phyloP scores from a whole-genome alignment of 345 rosid species.

The Populus euphratica region DNA sequence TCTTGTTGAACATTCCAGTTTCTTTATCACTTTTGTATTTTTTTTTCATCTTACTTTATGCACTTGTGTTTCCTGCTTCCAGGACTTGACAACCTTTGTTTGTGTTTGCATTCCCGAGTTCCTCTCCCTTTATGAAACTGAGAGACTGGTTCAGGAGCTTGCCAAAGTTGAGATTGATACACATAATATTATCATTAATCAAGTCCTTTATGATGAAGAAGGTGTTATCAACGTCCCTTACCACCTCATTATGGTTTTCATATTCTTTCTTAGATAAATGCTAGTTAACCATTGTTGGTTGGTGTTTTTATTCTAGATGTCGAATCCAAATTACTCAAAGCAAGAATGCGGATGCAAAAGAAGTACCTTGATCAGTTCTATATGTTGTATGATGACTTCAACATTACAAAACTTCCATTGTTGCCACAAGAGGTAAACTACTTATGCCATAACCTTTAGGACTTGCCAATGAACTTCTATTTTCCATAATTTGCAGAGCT shows the following conservation, averaged over 20 bases:
- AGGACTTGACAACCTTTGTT: constrained; percentile 95
- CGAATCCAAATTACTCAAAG: constrained; percentile 84
- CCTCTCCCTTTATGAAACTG: constrained; percentile 95
- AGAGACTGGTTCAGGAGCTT: constrained; percentile 97
- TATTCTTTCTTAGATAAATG: constrained; percentile 9
- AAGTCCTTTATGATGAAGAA: constrained; percentile 85
- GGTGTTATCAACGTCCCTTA: constrained; percentile 36
- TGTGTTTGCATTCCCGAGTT: constrained; percentile 99
- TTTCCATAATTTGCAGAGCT: background rate
- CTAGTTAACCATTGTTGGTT: background rate
- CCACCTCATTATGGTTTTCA: background rate
- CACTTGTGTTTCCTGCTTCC: constrained; percentile 22
- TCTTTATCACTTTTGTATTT: background rate
- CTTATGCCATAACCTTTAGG: background rate
- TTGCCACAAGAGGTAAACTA: constrained; percentile 84
- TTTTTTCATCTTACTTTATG: constrained; percentile 1
- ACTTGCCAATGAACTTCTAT: background rate
- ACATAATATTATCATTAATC: constrained; percentile 92
- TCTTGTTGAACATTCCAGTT: background rate
- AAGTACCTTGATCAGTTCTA: constrained; percentile 98
- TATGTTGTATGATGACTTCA: constrained; percentile 94
- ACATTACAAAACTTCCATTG: constrained; percentile 92
- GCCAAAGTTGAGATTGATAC: constrained; percentile 97
- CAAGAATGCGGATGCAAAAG: constrained; percentile 96
- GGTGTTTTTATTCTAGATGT: constrained; percentile 43